These are phyloP conservation scores for Hygrophila difformis DNA, from an alignment of 257 asterid genomes.

Conservation along the genomic window DNA sequence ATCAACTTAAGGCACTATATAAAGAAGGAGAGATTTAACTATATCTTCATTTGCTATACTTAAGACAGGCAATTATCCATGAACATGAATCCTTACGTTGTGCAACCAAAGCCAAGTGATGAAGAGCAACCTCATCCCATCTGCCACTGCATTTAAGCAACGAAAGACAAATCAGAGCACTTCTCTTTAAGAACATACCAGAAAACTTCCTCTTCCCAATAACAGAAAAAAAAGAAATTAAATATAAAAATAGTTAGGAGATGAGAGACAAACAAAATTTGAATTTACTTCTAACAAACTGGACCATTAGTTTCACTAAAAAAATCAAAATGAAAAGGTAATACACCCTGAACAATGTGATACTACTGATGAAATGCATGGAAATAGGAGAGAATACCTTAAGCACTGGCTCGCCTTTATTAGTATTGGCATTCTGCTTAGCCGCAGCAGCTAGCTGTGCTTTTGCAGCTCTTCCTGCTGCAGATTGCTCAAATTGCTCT, in stretches of 20 bases:
- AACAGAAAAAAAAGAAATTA: too few species aligned
- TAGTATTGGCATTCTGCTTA: conserved; percentile 60
- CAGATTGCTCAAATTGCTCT: conserved; percentile 73
- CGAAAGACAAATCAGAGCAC: conserved; percentile 12
- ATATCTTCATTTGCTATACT: background rate
- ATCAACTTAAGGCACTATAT: background rate
- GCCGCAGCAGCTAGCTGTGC: conserved; percentile 76
- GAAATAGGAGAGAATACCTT: conserved; percentile 41
- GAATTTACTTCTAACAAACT: conserved; percentile 1
- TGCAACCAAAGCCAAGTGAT: conserved; percentile 9
- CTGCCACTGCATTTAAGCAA: conserved; percentile 73
- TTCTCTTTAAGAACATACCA: background rate
- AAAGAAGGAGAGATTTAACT: background rate
- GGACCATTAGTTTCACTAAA: background rate
- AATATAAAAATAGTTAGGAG: too few species aligned
- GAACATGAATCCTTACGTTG: conserved; percentile 30
- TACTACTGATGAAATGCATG: background rate
- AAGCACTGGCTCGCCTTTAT: conserved; percentile 73
- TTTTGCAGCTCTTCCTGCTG: conserved; percentile 86
- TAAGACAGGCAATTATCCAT: background rate
- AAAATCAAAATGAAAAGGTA: background rate
- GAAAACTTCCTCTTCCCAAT: background rate
- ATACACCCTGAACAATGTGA: background rate
- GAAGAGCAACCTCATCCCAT: conserved; percentile 55
- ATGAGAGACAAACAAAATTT: too few species aligned